phyloP scores from a whole-genome alignment of 2,329 filamentous ascomycete genomes.

The Calonectria pteridis region DNA sequence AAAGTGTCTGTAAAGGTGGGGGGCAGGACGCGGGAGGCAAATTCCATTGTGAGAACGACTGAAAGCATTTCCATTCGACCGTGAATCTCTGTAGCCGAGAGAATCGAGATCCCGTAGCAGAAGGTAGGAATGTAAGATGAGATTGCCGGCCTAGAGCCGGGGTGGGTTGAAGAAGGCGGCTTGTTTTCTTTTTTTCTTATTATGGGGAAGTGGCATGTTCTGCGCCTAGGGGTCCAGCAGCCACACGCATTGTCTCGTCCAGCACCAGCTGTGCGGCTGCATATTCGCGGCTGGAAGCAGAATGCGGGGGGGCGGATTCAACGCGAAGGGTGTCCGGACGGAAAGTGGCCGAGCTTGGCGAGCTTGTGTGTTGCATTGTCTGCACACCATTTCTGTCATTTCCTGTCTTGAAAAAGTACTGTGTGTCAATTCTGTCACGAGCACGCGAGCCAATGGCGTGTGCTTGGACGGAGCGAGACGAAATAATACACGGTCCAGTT shows the following conservation, averaged over 20 bases:
- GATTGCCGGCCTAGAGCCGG: constrained; percentile 2
- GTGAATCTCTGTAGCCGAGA: not conserved
- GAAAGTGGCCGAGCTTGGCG: constrained; percentile 26
- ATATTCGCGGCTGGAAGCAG: constrained; percentile 13
- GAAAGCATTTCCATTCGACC: not conserved
- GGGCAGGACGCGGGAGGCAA: not conserved
- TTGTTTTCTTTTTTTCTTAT: constrained; percentile 1
- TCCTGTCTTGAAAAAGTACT: not conserved
- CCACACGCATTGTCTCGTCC: not conserved
- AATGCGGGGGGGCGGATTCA: constrained; percentile 18
- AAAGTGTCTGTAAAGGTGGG: not conserved
- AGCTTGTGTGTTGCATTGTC: constrained; percentile 4
- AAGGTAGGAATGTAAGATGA: not conserved
- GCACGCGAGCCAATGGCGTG: not conserved
- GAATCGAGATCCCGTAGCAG: constrained; percentile 3
- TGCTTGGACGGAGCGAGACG: not conserved
- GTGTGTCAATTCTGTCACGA: not conserved
- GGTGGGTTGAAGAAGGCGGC: not conserved
- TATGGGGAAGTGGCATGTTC: constrained; percentile 18
- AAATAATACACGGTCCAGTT: not conserved
- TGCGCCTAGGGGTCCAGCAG: not conserved
- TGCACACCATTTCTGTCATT: constrained; percentile 2
- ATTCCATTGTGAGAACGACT: not conserved
- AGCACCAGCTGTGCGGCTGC: constrained; percentile 5
- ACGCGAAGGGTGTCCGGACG: constrained; percentile 5